phyloP scores from a whole-genome alignment of 805 yeast species.

The Cyberlindnera meyerae region DNA sequence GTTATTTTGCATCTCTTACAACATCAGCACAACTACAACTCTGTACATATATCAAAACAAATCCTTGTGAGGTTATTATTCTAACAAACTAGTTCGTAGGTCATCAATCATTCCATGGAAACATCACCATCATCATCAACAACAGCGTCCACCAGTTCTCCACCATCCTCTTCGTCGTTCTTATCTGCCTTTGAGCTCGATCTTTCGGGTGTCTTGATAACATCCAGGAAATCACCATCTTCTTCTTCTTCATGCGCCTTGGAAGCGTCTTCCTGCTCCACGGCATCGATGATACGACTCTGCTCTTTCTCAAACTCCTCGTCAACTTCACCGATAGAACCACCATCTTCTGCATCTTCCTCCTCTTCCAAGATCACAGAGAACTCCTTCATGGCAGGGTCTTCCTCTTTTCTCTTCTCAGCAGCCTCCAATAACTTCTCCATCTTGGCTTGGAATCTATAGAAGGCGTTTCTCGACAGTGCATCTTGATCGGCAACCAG shows the following conservation, averaged over 20 bases:
- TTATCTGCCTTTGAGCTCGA: background rate
- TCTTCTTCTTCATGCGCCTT: conserved; percentile 1
- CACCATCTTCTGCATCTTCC: conserved; percentile 19
- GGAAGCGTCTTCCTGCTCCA: conserved; percentile 7
- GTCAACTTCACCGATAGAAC: conserved; percentile 17
- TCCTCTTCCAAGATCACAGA: conserved; percentile 23
- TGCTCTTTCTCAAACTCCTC: conserved; percentile 20
- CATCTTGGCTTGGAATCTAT: conserved; percentile 26
- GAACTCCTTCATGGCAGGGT: conserved; percentile 23
- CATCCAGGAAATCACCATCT: conserved; percentile 4
- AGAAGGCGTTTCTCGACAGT: conserved; percentile 30
- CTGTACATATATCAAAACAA: background rate
- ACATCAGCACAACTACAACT: no score
- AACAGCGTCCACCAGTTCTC: background rate
- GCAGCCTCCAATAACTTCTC: conserved; percentile 19
- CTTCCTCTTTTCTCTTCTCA: conserved; percentile 16
- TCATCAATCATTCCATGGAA: conserved; percentile 17
- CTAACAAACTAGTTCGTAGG: no score
- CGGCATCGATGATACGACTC: conserved; percentile 10
- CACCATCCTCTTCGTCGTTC: conserved; percentile 1
- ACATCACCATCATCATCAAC: conserved; percentile 19
- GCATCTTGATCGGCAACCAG: conserved; percentile 28
- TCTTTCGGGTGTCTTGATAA: background rate
- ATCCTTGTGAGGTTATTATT: no score
- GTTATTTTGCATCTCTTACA: no score